Conservation (phyloP, 202 grass and related monocot genomes). For the Setaria viridis region DNA sequence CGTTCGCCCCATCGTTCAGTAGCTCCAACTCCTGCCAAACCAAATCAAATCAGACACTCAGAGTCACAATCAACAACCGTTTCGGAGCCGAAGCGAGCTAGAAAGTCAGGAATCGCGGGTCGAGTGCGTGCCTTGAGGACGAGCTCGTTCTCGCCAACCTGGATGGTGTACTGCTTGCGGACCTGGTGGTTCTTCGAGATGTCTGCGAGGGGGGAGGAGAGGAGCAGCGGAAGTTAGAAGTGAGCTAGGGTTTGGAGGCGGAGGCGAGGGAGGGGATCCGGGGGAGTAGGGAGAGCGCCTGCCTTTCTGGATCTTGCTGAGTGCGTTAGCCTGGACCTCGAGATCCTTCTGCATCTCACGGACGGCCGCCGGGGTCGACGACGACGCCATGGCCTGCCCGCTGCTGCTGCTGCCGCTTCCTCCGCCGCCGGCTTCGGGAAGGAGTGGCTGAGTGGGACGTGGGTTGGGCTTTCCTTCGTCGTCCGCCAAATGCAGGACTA, state of each 20-base stretch:
- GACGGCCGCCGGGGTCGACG: conserved; percentile 57
- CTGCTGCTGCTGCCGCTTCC: conserved; percentile 8
- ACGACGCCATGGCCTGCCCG: conserved; percentile 50
- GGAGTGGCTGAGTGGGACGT: conserved; percentile 21
- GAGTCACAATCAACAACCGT: conserved; percentile 12
- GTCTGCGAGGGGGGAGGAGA: conserved; percentile 51
- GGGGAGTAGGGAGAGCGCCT: not conserved
- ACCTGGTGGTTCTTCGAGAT: conserved; percentile 98
- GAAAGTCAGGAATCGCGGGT: not conserved
- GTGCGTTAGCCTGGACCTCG: conserved; percentile 76
- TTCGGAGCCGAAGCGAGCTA: not conserved
- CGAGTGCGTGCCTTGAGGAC: conserved; percentile 77
- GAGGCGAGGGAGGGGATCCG: not conserved
- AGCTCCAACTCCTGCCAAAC: conserved; percentile 81
- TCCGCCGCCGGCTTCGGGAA: conserved; percentile 31
- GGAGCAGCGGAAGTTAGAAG: conserved; percentile 7
- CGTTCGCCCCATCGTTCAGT: conserved; percentile 75
- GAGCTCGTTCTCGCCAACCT: conserved; percentile 97
- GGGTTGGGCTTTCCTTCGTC: conserved; percentile 33
- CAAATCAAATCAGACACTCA: conserved; percentile 18
- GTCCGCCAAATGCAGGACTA: too few relatives aligned
- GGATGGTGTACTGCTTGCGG: conserved; percentile 98
- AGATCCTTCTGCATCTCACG: conserved; percentile 89
- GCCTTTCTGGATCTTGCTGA: conserved; percentile 98
- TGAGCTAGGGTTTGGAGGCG: conserved; percentile 44